phyloP scores from a whole-genome alignment of 2,329 filamentous ascomycete species.

The Phaeophleospora eucalypticola region DNA sequence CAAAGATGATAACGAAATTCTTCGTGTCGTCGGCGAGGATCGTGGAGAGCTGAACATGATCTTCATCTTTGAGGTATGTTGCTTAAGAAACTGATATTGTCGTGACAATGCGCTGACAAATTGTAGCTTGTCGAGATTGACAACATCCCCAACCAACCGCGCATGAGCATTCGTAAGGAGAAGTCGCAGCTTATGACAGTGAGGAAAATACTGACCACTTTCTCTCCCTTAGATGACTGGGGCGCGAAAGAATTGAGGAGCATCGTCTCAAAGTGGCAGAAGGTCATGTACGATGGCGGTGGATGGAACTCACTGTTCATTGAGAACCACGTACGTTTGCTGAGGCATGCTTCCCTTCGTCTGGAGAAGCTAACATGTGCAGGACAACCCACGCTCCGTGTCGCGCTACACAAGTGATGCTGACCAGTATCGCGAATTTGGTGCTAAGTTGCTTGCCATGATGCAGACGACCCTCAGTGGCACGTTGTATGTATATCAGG shows the following conservation, averaged over 20 bases:
- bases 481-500: constrained; percentile 51
- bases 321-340: constrained; percentile 45
- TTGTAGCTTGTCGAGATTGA: constrained; percentile 42
- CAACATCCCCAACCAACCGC: constrained; percentile 30
- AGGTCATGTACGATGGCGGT: constrained; percentile 45
- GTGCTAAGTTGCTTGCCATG: constrained; percentile 45
- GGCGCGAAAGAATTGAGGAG: constrained; percentile 22
- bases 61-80: constrained; percentile 47
- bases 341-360: not conserved
- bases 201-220: not conserved
- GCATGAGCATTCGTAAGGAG: constrained; percentile 32
- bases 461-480: constrained; percentile 48
- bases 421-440: constrained; percentile 43
- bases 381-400: constrained; percentile 46
- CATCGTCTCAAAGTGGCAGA: constrained; percentile 41
- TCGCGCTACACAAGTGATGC: constrained; percentile 47
- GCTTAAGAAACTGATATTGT: no score
- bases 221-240: not conserved
- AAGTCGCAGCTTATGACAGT: no score
- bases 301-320: constrained; percentile 52
- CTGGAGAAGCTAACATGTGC: not conserved
- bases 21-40: constrained; percentile 40
- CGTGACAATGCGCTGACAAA: no score
- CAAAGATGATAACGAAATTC: constrained; percentile 41
- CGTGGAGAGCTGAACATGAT: constrained; percentile 46